Percentiles rank a stretch among this genome's conserved stretches.
These are phyloP conservation scores for Leishmania lainsoni DNA, from an alignment of 208 protist species.

Conservation along the genomic window DNA sequence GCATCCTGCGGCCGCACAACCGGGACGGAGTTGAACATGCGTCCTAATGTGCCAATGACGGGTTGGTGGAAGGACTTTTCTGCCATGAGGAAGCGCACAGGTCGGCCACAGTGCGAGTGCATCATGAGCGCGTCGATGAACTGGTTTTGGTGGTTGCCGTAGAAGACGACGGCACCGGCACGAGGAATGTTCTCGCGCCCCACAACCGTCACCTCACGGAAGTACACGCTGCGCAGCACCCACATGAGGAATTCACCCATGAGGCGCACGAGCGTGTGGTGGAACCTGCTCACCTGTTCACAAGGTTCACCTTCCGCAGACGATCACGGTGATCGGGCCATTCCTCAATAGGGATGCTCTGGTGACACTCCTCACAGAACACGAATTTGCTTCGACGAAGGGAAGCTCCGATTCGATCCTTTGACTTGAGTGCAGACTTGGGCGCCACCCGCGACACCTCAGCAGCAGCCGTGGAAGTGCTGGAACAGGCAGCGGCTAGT, in stretches of 20 bases:
- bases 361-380: constrained; percentile 59
- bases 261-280: constrained; percentile 46
- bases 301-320: constrained; percentile 58
- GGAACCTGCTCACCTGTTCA: constrained; percentile 58
- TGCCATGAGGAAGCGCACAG: constrained; percentile 93
- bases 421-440: constrained; percentile 34
- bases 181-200: constrained; percentile 88
- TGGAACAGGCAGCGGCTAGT: background rate
- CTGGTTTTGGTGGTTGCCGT: constrained; percentile 94
- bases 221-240: constrained; percentile 90
- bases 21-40: constrained; percentile 89
- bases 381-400: constrained; percentile 36
- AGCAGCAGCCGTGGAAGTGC: background rate
- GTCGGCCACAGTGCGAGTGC: constrained; percentile 70
- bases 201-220: constrained; percentile 90
- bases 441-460: background rate
- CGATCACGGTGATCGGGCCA: constrained; percentile 82
- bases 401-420: constrained; percentile 53
- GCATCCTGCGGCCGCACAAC: constrained; percentile 94
- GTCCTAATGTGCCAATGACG: constrained; percentile 84
- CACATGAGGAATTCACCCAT: constrained; percentile 89
- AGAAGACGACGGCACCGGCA: constrained; percentile 92
- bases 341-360: constrained; percentile 68
- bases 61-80: constrained; percentile 87
- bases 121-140: constrained; percentile 94